Conservation (phyloP, 257 asterid genomes). For the Ocimum tenuiflorum region DNA sequence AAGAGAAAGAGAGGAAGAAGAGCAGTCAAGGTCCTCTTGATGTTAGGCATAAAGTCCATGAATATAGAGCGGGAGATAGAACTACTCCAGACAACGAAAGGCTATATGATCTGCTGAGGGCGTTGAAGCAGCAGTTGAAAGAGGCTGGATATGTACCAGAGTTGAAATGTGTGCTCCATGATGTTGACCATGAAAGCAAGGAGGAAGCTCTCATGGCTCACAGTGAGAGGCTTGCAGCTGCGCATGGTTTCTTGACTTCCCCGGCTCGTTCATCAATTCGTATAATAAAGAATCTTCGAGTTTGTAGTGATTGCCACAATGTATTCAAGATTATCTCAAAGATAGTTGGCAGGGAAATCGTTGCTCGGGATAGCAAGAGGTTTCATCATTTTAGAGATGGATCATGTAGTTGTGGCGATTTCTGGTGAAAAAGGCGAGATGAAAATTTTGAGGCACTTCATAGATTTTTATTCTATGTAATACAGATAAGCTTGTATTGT, state of each 20-base stretch:
- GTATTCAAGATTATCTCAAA: conserved; percentile 67
- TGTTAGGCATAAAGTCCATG: conserved; percentile 51
- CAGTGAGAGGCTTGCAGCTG: conserved; percentile 85
- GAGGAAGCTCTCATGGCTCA: conserved; percentile 87
- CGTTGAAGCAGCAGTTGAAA: conserved; percentile 69
- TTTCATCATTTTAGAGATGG: conserved; percentile 86
- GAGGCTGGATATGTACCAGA: conserved; percentile 75
- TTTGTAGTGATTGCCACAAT: conserved; percentile 80
- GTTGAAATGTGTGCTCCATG: conserved; percentile 73
- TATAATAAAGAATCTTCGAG: conserved; percentile 67
- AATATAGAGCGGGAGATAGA: conserved; percentile 81
- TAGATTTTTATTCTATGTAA: not conserved
- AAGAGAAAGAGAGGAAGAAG: conserved; percentile 54
- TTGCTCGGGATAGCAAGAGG: conserved; percentile 68
- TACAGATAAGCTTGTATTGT: conserved; percentile 10
- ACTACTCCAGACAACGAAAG: conserved; percentile 63
- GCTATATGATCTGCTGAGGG: conserved; percentile 48
- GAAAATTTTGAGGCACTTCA: conserved; percentile 28
- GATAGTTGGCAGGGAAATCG: conserved; percentile 74
- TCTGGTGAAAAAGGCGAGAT: too few species aligned
- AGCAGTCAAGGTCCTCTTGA: conserved; percentile 48
- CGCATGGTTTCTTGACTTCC: conserved; percentile 63
- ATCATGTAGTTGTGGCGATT: conserved; percentile 69
- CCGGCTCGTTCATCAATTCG: conserved; percentile 56
- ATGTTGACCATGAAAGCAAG: conserved; percentile 68